A percentile compares a stretch with the other conserved stretches of the same genome.
phyloP scores from a whole-genome alignment of 352 stramenopile genomes.

The Phytopythium boreale region DNA sequence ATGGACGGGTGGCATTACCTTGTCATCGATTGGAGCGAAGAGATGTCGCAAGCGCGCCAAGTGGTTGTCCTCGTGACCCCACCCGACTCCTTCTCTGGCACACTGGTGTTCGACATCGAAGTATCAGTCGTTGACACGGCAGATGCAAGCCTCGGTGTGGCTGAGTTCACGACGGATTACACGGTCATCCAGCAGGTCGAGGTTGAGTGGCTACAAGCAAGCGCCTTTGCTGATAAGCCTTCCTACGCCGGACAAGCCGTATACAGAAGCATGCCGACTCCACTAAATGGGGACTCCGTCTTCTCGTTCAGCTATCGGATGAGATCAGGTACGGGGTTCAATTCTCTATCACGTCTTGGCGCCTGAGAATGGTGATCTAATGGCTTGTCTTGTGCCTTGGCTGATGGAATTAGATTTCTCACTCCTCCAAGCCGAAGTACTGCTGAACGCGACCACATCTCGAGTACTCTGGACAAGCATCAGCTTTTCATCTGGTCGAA shows the following conservation, averaged over 20 bases:
- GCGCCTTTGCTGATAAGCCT: slow-evolving; percentile 6
- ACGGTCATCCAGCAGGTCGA: slow-evolving; percentile 17
- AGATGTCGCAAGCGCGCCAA: slow-evolving; percentile 4
- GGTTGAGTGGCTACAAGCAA: slow-evolving; percentile 23
- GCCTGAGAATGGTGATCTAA: neutral
- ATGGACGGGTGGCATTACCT: slow-evolving; percentile 7
- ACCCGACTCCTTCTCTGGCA: slow-evolving; percentile 15
- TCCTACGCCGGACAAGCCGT: slow-evolving; percentile 10
- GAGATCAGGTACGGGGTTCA: slow-evolving; percentile 23
- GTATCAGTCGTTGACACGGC: slow-evolving; percentile 11
- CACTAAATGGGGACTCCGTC: slow-evolving; percentile 15
- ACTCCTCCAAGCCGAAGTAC: slow-evolving; percentile 23
- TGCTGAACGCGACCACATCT: slow-evolving; percentile 24
- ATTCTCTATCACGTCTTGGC: neutral
- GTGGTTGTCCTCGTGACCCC: slow-evolving; percentile 20
- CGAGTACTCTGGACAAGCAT: slow-evolving; percentile 36
- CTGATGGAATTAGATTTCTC: slow-evolving; percentile 31
- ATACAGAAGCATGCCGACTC: slow-evolving; percentile 27
- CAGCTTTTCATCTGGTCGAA: neutral
- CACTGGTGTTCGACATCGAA: slow-evolving; percentile 17
- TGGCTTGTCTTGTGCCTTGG: neutral
- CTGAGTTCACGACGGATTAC: slow-evolving; percentile 12
- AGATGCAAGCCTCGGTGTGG: slow-evolving; percentile 7
- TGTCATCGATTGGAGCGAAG: slow-evolving; percentile 7
- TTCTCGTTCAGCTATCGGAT: slow-evolving; percentile 34